These are phyloP conservation scores for Pythium phragmitis DNA, from an alignment of 352 stramenopile genomes.

Conservation along the genomic window DNA sequence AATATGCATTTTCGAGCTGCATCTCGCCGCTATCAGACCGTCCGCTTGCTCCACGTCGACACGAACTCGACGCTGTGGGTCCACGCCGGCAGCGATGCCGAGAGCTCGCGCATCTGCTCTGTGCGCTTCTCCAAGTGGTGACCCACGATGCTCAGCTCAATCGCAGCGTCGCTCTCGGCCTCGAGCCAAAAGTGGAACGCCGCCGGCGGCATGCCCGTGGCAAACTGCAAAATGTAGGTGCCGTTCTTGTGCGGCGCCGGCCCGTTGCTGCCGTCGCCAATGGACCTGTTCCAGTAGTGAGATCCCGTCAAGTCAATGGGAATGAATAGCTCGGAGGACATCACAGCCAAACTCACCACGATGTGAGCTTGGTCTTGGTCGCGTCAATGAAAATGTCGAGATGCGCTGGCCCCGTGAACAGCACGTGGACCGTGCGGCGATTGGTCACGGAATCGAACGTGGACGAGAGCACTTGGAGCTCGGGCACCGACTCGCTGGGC, in stretches of 20 bases:
- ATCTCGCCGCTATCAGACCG: conserved; percentile 37
- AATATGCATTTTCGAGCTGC: no score
- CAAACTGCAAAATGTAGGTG: conserved; percentile 77
- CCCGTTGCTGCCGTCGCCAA: conserved; percentile 61
- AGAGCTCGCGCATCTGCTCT: conserved; percentile 46
- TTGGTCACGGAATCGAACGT: conserved; percentile 48
- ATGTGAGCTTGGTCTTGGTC: conserved; percentile 61
- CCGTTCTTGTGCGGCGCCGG: conserved; percentile 56
- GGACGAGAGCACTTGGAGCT: conserved; percentile 60
- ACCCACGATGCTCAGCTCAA: conserved; percentile 65
- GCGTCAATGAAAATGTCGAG: conserved; percentile 80
- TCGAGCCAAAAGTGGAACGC: conserved; percentile 83
- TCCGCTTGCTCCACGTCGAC: conserved; percentile 58
- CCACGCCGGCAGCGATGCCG: conserved; percentile 48
- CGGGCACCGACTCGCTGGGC: background rate
- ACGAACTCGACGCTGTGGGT: conserved; percentile 39
- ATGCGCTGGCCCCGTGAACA: conserved; percentile 64
- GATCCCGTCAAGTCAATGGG: no score
- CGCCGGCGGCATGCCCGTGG: conserved; percentile 48
- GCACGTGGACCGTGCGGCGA: conserved; percentile 59
- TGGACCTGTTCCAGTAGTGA: conserved; percentile 41
- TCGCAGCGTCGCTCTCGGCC: conserved; percentile 39
- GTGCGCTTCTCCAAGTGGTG: conserved; percentile 61
- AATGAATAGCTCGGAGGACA: no score
- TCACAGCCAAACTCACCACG: conserved; percentile 42